These are phyloP conservation scores for Clarireedia monteithiana DNA, from an alignment of 2,329 filamentous ascomycete genomes.

Conservation along the genomic window DNA sequence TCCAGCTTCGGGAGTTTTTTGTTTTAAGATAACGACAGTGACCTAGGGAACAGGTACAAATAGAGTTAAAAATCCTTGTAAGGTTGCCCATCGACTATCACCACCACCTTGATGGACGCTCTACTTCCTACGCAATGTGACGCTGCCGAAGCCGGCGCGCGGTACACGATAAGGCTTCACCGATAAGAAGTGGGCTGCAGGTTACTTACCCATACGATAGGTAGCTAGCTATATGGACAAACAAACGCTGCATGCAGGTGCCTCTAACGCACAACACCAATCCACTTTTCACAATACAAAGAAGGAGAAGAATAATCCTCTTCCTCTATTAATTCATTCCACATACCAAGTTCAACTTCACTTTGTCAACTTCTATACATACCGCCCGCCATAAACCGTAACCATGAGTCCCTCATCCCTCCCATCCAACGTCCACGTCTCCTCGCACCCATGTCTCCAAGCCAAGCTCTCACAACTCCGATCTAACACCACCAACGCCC, in stretches of 20 bases:
- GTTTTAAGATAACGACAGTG: too few relatives aligned
- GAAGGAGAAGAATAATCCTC: too few relatives aligned
- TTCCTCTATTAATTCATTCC: too few relatives aligned
- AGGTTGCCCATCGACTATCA: too few relatives aligned
- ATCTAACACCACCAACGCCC: conserved; percentile 58
- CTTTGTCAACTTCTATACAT: neutral
- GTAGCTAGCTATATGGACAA: neutral
- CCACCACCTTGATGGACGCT: too few relatives aligned
- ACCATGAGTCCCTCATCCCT: conserved; percentile 29
- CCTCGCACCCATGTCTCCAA: conserved; percentile 73
- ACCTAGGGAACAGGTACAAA: too few relatives aligned
- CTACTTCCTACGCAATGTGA: too few relatives aligned
- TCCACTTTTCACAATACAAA: too few relatives aligned
- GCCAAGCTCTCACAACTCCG: conserved; percentile 89
- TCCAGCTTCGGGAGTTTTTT: too few relatives aligned
- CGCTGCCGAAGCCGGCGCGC: neutral
- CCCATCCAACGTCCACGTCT: conserved; percentile 65
- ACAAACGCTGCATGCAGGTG: neutral
- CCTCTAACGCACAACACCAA: too few relatives aligned
- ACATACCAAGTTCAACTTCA: neutral
- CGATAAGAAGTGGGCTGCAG: neutral
- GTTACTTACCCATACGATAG: neutral
- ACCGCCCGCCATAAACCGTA: neutral
- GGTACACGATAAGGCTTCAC: conserved; percentile 1
- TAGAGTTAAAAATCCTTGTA: too few relatives aligned